Evolutionary conservation across 1,284 basidiomycete genomes (phyloP).

Genomic region (Puccinia horiana): DNA sequence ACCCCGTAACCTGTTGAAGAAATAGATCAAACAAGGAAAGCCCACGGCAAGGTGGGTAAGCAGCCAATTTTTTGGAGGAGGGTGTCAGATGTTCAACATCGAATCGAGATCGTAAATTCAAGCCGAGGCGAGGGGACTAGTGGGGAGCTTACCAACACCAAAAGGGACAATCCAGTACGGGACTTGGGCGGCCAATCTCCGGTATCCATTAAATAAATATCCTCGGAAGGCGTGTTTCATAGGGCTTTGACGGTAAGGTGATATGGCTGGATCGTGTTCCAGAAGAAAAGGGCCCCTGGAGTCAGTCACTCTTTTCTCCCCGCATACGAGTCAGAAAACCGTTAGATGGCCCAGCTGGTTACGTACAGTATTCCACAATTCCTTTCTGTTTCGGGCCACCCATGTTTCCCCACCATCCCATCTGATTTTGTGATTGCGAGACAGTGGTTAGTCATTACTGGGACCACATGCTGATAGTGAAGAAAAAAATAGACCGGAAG

Average conservation of each 20-base stretch:
- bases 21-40: conserved; percentile 16
- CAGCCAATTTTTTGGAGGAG: background rate
- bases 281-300: conserved; percentile 23
- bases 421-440: conserved; percentile 62
- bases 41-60: background rate
- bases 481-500: background rate
- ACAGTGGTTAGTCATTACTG: background rate
- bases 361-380: conserved; percentile 72
- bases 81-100: background rate
- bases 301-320: conserved; percentile 5
- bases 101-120: too few relatives aligned
- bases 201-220: conserved; percentile 85
- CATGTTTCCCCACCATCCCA: conserved; percentile 88
- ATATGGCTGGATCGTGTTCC: conserved; percentile 66
- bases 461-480: background rate
- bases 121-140: background rate
- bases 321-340: background rate
- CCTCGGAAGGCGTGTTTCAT: conserved; percentile 70
- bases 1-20: conserved; percentile 70
- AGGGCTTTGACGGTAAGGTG: conserved; percentile 75
- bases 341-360: background rate
- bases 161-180: conserved; percentile 80
- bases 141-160: conserved; percentile 68
- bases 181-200: conserved; percentile 71
- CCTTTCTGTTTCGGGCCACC: conserved; percentile 74